Evolutionary conservation across 352 stramenopile genomes (phyloP).

Genomic region (Phytophthora nicotianae): DNA sequence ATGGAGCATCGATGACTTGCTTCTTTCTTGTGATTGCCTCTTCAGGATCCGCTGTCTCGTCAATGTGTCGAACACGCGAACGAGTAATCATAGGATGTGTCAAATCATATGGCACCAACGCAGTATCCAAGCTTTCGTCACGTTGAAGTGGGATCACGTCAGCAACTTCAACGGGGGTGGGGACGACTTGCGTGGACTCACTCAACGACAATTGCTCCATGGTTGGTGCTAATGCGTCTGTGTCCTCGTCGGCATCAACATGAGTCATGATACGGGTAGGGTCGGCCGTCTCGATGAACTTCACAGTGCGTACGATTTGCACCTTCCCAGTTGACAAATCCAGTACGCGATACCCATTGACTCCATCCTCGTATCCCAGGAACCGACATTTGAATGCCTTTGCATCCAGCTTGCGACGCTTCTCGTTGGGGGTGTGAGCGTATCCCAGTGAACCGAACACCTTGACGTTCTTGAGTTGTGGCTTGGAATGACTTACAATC

Average conservation of each 20-base stretch:
- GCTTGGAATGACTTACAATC: not conserved
- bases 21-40: too few species aligned
- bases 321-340: slow-evolving; percentile 3
- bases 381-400: slow-evolving; percentile 20
- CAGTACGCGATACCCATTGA: not conserved
- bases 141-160: slow-evolving; percentile 1
- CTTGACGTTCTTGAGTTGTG: slow-evolving; percentile 21
- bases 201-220: too few species aligned
- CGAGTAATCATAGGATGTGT: too few species aligned
- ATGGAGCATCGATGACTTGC: not conserved
- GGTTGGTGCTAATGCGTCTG: too few species aligned
- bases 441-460: slow-evolving; percentile 21
- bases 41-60: too few species aligned
- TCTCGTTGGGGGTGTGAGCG: slow-evolving; percentile 19
- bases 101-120: not conserved
- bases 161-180: not conserved
- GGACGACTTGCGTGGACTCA: not conserved
- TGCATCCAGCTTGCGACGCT: slow-evolving; percentile 13
- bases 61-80: too few species aligned
- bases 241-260: too few species aligned
- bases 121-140: not conserved
- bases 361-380: slow-evolving; percentile 24
- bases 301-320: slow-evolving; percentile 6
- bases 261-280: too few species aligned
- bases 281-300: slow-evolving; percentile 1